These are phyloP conservation scores for Venturia asperata DNA, from an alignment of 2,329 filamentous ascomycete species.

Conservation along the genomic window DNA sequence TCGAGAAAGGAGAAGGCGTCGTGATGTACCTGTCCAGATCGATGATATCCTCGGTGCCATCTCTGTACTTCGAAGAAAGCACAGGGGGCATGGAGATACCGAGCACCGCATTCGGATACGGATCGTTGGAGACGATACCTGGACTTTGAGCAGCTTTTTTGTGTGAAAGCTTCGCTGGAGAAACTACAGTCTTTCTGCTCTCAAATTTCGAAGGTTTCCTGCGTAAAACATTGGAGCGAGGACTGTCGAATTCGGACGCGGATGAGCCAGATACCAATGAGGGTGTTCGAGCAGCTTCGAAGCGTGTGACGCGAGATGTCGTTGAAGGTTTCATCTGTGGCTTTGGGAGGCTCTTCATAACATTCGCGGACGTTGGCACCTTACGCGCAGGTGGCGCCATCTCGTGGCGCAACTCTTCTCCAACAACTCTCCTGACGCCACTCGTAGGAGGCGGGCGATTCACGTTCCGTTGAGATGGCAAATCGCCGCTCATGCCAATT, in stretches of 20 bases:
- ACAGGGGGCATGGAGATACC: constrained; percentile 37
- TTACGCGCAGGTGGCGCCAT: constrained; percentile 11
- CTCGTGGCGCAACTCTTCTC: constrained; percentile 16
- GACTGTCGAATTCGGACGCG: constrained; percentile 40
- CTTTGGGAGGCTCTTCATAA: constrained; percentile 4
- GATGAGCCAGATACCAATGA: constrained; percentile 45
- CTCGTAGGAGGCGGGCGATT: not conserved
- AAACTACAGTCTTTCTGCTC: constrained; percentile 28
- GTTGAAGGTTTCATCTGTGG: constrained; percentile 6
- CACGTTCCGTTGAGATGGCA: constrained; percentile 27
- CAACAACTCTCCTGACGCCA: constrained; percentile 11
- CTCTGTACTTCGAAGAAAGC: constrained; percentile 17
- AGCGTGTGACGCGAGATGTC: constrained; percentile 23
- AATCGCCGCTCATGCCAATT: constrained; percentile 23
- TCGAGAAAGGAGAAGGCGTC: constrained; percentile 49
- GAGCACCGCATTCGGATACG: constrained; percentile 37
- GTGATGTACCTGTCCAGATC: constrained; percentile 26
- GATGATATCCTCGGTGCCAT: constrained; percentile 21
- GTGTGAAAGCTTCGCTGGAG: constrained; percentile 31
- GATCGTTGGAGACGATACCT: constrained; percentile 33
- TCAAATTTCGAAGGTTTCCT: constrained; percentile 41
- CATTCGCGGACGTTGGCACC: constrained; percentile 7
- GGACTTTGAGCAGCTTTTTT: constrained; percentile 27
- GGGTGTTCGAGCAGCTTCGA: constrained; percentile 31
- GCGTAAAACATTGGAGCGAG: constrained; percentile 37